Evolutionary conservation across 345 rosid genomes (phyloP), one percentile per base, ranked within the genome.

Genomic region (Euphorbia tirucalli): DNA sequence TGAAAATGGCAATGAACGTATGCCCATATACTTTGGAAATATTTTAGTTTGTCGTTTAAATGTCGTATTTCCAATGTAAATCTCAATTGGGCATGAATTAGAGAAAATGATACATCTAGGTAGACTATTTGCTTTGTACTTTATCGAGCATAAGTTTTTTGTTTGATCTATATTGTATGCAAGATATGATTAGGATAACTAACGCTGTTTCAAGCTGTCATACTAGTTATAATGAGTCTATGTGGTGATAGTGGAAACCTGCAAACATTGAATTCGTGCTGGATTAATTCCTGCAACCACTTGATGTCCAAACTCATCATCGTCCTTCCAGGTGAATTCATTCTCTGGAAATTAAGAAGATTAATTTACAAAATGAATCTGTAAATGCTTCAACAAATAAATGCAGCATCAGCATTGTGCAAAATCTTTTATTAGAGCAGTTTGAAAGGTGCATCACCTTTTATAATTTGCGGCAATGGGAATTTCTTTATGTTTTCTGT

Each of bases 201-300:
- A 35, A 31, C 35, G 22, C 50, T 31, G 15, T 22, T 69, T 39
- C 25, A 37, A 30, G 54, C n/a, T 56, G 35, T 69, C 28, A n/a
- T 15, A 18, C 43, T 11, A 28, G 44, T 9, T 57, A 27, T 11
- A 30, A n/a, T 39, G 54, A 63, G 64, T 49, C n/a, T 19, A 15
- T 74, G 25, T 25, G n/a, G n/a, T 30, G 61, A 60, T 24, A 60
- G 24, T 50, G 15, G 43, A 60, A 64, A 86, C 93, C 89, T 72
- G 69, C 63, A 91, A 85, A 28, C 80, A 64, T 41, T 78, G 78
- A 77, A 93, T 86, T 70, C 88, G 70, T 56, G 89, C 62, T 27
- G 98, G 97, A 81, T 93, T 91, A 15, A 80, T 76, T 64, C 98
- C 98, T 16, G 98, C 98, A 11, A 91, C 74, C 98, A 91, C 91